Conservation (phyloP, 2,329 filamentous ascomycete genomes). For the Dothiorella sarmentorum region DNA sequence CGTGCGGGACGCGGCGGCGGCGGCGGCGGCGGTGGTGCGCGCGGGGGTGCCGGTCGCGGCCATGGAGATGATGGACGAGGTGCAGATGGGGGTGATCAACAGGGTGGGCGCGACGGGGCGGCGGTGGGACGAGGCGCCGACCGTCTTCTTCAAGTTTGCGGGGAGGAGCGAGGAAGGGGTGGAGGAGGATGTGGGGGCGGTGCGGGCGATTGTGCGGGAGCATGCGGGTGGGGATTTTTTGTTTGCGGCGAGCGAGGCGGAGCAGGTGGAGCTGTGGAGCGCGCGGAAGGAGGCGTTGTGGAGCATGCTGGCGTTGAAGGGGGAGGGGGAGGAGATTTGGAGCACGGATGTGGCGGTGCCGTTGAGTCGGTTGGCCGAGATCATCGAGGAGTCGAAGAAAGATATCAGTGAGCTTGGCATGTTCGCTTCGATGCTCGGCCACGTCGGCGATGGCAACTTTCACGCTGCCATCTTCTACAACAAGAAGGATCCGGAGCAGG, state of each 20-base stretch:
- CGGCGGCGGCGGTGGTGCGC: constrained; percentile 70
- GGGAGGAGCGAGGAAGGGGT: constrained; percentile 68
- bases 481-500: constrained; percentile 63
- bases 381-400: constrained; percentile 76
- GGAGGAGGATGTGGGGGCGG: constrained; percentile 68
- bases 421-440: constrained; percentile 83
- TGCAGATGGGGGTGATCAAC: constrained; percentile 83
- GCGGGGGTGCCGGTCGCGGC: constrained; percentile 69
- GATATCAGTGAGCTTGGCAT: constrained; percentile 82
- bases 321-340: constrained; percentile 57
- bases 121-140: constrained; percentile 72
- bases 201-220: constrained; percentile 62
- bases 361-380: constrained; percentile 57
- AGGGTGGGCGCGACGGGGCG: constrained; percentile 66
- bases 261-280: constrained; percentile 57
- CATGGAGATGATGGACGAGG: constrained; percentile 85
- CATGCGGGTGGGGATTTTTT: constrained; percentile 57
- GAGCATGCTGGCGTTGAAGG: constrained; percentile 57
- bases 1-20: constrained; percentile 71
- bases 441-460: constrained; percentile 93
- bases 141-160: constrained; percentile 80
- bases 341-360: constrained; percentile 61
- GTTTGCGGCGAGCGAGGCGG: constrained; percentile 51
- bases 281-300: constrained; percentile 59
- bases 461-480: constrained; percentile 91